Conservation (phyloP, 768 basidiomycete species). For the Wakefieldia striispora region DNA sequence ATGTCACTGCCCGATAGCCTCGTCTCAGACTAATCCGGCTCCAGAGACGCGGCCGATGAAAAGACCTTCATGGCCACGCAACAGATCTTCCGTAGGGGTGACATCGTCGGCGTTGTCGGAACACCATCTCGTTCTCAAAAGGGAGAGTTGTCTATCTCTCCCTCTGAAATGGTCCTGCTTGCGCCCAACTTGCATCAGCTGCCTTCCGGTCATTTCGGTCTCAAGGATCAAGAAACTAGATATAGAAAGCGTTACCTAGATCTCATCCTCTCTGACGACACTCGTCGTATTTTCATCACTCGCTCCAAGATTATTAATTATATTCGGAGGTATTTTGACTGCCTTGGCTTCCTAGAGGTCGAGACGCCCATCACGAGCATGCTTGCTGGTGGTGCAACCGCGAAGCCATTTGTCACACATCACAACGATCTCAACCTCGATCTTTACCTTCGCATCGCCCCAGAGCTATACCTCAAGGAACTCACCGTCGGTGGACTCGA, state of each 20-base stretch:
- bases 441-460: conserved; percentile 94
- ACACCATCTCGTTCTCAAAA: conserved; percentile 89
- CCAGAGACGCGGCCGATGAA: conserved; percentile 61
- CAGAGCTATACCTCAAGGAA: conserved; percentile 97
- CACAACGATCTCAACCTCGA: conserved; percentile 98
- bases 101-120: conserved; percentile 92
- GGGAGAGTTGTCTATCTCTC: conserved; percentile 90
- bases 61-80: conserved; percentile 69
- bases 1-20: neutral
- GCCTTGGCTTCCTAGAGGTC: conserved; percentile 94
- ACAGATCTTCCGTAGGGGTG: conserved; percentile 89
- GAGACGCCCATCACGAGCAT: conserved; percentile 98
- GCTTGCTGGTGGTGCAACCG: conserved; percentile 95
- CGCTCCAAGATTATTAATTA: conserved; percentile 91
- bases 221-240: conserved; percentile 96
- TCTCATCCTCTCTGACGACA: conserved; percentile 89
- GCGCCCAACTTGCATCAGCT: conserved; percentile 96
- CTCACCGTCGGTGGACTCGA: conserved; percentile 96
- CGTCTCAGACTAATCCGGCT: conserved; percentile 16
- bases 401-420: conserved; percentile 98
- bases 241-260: conserved; percentile 99
- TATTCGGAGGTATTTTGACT: conserved; percentile 85
- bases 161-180: conserved; percentile 79
- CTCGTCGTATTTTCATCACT: conserved; percentile 87
- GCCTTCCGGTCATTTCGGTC: conserved; percentile 86